Evolutionary conservation across 129 eudicot species (phyloP).

Genomic region (Calendula officinalis): DNA sequence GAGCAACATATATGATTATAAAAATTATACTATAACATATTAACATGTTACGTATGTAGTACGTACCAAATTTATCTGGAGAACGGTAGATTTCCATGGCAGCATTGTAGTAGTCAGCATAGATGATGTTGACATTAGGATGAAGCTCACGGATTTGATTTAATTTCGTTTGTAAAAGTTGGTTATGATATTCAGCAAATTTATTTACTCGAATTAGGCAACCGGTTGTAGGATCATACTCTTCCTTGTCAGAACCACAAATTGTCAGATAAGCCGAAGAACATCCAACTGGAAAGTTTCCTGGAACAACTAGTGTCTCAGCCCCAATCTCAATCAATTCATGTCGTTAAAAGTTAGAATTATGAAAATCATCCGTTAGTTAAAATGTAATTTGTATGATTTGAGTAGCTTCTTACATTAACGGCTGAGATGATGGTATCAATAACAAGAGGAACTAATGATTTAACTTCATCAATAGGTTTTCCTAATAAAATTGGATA

Average conservation of each 20-base stretch:
- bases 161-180: constrained; percentile 25
- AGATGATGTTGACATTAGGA: constrained; percentile 39
- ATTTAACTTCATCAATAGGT: constrained; percentile 17
- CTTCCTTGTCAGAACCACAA: constrained; percentile 13
- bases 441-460: constrained; percentile 28
- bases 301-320: constrained; percentile 29
- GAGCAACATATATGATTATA: too few species aligned
- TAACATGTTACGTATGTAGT: not conserved
- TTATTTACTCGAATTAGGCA: constrained; percentile 39
- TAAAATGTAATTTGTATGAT: not conserved
- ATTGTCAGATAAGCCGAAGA: constrained; percentile 10
- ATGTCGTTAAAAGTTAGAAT: constrained; percentile 4
- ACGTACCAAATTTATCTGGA: constrained; percentile 51
- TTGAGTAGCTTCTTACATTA: constrained; percentile 5
- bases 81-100: constrained; percentile 34
- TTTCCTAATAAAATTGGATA: constrained; percentile 35
- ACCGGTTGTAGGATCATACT: constrained; percentile 44
- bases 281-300: constrained; percentile 37
- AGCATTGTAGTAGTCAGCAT: constrained; percentile 52
- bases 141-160: constrained; percentile 27
- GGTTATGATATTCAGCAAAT: constrained; percentile 42
- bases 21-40: not conserved
- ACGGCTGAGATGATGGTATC: constrained; percentile 27
- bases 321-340: constrained; percentile 33
- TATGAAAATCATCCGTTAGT: not conserved